phyloP scores from a whole-genome alignment of 2,329 filamentous ascomycete species.

The Aspergillus viridinutans region DNA sequence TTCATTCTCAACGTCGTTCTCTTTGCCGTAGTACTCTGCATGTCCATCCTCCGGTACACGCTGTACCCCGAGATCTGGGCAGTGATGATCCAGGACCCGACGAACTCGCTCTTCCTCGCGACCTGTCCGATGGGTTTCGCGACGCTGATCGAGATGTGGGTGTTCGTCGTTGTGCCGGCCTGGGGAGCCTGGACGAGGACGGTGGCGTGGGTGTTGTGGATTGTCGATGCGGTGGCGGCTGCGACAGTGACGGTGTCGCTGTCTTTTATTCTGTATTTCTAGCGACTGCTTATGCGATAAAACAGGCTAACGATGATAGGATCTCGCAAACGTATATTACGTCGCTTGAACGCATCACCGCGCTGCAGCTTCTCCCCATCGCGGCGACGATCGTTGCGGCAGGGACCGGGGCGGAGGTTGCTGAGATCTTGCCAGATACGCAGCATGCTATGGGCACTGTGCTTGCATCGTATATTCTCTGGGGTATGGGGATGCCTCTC shows the following conservation, averaged over 20 bases:
- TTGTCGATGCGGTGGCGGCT: slow-evolving; percentile 45
- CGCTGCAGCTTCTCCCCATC: slow-evolving; percentile 62
- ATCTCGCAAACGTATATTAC: slow-evolving; percentile 31
- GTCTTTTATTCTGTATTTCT: slow-evolving; percentile 54
- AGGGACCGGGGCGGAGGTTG: slow-evolving; percentile 60
- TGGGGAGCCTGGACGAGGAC: slow-evolving; percentile 53
- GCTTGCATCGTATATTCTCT: slow-evolving; percentile 63
- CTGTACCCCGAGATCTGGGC: slow-evolving; percentile 61
- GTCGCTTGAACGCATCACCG: slow-evolving; percentile 56
- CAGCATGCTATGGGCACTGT: slow-evolving; percentile 58
- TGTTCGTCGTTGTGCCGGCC: slow-evolving; percentile 51
- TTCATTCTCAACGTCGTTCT: slow-evolving; percentile 58
- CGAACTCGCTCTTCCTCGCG: slow-evolving; percentile 61
- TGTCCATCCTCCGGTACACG: slow-evolving; percentile 56
- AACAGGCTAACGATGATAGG: slow-evolving; percentile 27
- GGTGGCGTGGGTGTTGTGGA: slow-evolving; percentile 49
- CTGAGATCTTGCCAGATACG: slow-evolving; percentile 53
- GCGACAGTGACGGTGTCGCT: slow-evolving; percentile 40
- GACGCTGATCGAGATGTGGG: slow-evolving; percentile 60
- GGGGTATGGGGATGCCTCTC: slow-evolving; percentile 61
- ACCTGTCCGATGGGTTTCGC: slow-evolving; percentile 63
- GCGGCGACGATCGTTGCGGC: slow-evolving; percentile 64
- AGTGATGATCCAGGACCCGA: slow-evolving; percentile 61
- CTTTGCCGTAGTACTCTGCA: slow-evolving; percentile 52
- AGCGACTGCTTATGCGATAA: background rate